Evolutionary conservation across 371 early-diverging fungal species (phyloP).

Genomic region (Syncephalastrum contaminatum): DNA sequence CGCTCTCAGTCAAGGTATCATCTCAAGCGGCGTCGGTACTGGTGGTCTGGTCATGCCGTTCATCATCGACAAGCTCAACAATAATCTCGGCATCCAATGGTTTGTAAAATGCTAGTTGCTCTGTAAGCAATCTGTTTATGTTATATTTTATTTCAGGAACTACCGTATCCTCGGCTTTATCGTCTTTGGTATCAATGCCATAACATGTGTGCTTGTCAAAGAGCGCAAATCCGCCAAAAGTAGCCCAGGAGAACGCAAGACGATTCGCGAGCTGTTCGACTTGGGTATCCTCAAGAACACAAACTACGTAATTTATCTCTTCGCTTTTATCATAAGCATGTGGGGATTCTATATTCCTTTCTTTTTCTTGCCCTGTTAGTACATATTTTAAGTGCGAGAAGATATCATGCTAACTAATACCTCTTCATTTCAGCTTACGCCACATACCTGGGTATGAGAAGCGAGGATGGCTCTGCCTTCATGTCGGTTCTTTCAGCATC

Average conservation of each 20-base stretch:
- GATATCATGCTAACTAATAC: background rate
- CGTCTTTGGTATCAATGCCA: constrained; percentile 8
- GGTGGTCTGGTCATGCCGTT: constrained; percentile 76
- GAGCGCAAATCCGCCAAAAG: constrained; percentile 1
- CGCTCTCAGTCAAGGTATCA: constrained; percentile 75
- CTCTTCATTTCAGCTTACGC: constrained; percentile 15
- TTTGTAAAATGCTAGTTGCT: constrained; percentile 7
- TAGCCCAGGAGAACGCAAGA: background rate
- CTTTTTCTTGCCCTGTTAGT: constrained; percentile 26
- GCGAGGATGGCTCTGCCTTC: constrained; percentile 11
- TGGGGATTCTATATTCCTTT: constrained; percentile 20
- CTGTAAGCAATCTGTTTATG: background rate
- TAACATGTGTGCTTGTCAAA: constrained; percentile 18
- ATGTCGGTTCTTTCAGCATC: constrained; percentile 15
- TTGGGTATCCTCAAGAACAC: constrained; percentile 8
- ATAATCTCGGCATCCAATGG: constrained; percentile 57
- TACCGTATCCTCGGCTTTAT: constrained; percentile 23
- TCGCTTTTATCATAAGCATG: constrained; percentile 13
- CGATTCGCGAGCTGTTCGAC: constrained; percentile 13
- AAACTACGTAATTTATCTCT: constrained; percentile 12
- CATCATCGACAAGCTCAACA: constrained; percentile 57
- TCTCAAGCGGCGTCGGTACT: constrained; percentile 77
- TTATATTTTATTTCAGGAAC: constrained; percentile 5
- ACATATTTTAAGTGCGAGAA: background rate
- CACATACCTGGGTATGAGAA: constrained; percentile 14